phyloP scores from a whole-genome alignment of 2,329 filamentous ascomycete species.

The Phyllosticta capitalensis region DNA sequence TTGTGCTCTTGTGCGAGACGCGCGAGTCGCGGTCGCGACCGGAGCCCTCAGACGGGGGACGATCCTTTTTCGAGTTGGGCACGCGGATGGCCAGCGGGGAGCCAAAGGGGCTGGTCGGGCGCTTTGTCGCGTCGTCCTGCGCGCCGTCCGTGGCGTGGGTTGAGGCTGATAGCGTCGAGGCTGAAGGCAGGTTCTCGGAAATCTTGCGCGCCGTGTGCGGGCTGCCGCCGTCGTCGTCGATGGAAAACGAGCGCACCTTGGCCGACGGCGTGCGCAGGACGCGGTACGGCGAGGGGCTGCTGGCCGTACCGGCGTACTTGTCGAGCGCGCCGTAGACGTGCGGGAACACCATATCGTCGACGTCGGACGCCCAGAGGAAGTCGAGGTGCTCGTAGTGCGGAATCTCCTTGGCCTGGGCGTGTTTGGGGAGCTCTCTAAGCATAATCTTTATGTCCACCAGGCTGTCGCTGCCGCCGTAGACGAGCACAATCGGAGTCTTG shows the following conservation, averaged over 20 bases:
- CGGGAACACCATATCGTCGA: conserved; percentile 74
- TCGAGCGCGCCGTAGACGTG: conserved; percentile 87
- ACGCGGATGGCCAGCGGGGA: conserved; percentile 4
- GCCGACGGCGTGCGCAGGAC: conserved; percentile 1
- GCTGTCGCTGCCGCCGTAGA: conserved; percentile 91
- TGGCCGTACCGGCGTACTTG: conserved; percentile 38
- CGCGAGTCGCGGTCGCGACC: conserved; percentile 1
- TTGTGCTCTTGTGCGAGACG: conserved; percentile 16
- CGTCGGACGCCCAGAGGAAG: conserved; percentile 86
- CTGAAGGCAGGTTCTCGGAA: conserved; percentile 8
- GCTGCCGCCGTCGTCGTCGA: conserved; percentile 7
- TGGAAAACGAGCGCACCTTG: background rate
- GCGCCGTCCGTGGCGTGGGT: background rate
- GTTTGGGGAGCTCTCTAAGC: conserved; percentile 75
- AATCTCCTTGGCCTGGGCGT: conserved; percentile 79
- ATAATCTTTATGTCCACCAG: conserved; percentile 89
- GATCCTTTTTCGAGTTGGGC: background rate
- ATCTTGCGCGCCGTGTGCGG: conserved; percentile 8
- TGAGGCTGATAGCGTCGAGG: background rate
- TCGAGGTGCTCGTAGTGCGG: conserved; percentile 94
- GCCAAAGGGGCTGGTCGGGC: background rate
- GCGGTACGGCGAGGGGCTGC: conserved; percentile 6
- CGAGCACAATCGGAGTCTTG: conserved; percentile 83
- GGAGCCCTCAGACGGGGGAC: conserved; percentile 1
- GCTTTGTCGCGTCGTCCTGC: conserved; percentile 1